Percentiles rank a stretch among this genome's conserved stretches.
These are phyloP conservation scores for Plasmopara muralis DNA, from an alignment of 352 stramenopile genomes.

Conservation along the genomic window DNA sequence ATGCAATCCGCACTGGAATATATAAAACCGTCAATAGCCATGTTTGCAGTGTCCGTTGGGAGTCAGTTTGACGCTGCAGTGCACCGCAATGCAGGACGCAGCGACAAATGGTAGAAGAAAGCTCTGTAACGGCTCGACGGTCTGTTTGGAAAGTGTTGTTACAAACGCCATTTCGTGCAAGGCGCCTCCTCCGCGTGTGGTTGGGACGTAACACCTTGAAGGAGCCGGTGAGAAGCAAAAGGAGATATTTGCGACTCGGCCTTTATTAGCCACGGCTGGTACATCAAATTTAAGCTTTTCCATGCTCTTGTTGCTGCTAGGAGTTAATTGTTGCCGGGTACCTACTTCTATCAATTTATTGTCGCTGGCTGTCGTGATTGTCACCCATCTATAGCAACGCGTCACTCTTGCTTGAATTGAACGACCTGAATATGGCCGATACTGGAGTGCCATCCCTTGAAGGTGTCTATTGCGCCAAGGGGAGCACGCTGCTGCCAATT, in stretches of 20 bases:
- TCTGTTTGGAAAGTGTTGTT: slow-evolving; percentile 16
- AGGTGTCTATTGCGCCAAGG: slow-evolving; percentile 31
- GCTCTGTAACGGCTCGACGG: slow-evolving; percentile 25
- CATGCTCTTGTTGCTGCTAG: neutral
- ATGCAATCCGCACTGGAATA: too few relatives aligned
- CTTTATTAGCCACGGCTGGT: slow-evolving; percentile 10
- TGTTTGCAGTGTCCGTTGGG: slow-evolving; percentile 8
- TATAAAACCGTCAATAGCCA: neutral
- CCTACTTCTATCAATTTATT: slow-evolving; percentile 7
- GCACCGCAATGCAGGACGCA: slow-evolving; percentile 3
- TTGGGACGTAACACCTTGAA: slow-evolving; percentile 20
- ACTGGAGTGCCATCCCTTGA: slow-evolving; percentile 4
- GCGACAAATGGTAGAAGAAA: slow-evolving; percentile 29
- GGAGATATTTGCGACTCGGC: slow-evolving; percentile 5
- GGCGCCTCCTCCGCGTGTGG: neutral
- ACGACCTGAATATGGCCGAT: slow-evolving; percentile 11
- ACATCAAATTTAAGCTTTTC: neutral
- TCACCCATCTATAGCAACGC: neutral
- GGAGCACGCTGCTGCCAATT: slow-evolving; percentile 47
- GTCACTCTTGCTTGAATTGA: neutral
- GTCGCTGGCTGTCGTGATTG: slow-evolving; percentile 8
- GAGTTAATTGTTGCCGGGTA: slow-evolving; percentile 16
- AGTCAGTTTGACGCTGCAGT: slow-evolving; percentile 7
- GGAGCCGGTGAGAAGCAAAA: slow-evolving; percentile 21
- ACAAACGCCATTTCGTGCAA: slow-evolving; percentile 18